phyloP scores from a whole-genome alignment of 495 filamentous ascomycete species.

The Penicillium longicatenatum region DNA sequence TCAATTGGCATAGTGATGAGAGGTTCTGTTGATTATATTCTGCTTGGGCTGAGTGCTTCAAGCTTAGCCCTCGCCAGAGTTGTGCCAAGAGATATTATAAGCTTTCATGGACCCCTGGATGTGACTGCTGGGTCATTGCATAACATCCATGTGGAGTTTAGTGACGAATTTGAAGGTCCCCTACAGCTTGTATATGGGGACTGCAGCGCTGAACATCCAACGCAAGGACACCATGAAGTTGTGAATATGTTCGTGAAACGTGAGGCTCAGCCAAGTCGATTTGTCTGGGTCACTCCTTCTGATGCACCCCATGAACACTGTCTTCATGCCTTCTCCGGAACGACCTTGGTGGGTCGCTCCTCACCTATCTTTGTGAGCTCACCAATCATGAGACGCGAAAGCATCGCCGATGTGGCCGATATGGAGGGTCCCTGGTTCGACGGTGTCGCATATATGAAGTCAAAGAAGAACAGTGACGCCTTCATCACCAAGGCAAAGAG shows the following conservation, averaged over 20 bases:
- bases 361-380: slow-evolving; percentile 23
- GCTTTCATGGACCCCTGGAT: slow-evolving; percentile 13
- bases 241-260: slow-evolving; percentile 29
- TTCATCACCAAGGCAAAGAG: slow-evolving; percentile 55
- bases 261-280: slow-evolving; percentile 29
- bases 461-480: slow-evolving; percentile 51
- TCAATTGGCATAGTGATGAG: slow-evolving; percentile 8
- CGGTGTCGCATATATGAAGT: slow-evolving; percentile 62
- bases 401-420: slow-evolving; percentile 48
- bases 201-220: slow-evolving; percentile 21
- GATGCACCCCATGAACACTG: slow-evolving; percentile 34
- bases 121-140: slow-evolving; percentile 36
- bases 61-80: slow-evolving; percentile 14
- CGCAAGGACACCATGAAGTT: slow-evolving; percentile 30
- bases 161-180: slow-evolving; percentile 30
- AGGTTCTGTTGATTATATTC: slow-evolving; percentile 7
- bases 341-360: slow-evolving; percentile 26
- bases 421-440: slow-evolving; percentile 69
- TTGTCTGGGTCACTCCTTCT: slow-evolving; percentile 36
- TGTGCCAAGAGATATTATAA: slow-evolving; percentile 16
- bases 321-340: slow-evolving; percentile 36
- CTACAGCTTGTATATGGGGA: slow-evolving; percentile 37
- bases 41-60: slow-evolving; percentile 16
- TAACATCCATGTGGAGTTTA: slow-evolving; percentile 34
- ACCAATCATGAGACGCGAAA: slow-evolving; percentile 25